These are phyloP conservation scores for Cladobotryum protrusum DNA, from an alignment of 2,329 filamentous ascomycete genomes.

Conservation along the genomic window DNA sequence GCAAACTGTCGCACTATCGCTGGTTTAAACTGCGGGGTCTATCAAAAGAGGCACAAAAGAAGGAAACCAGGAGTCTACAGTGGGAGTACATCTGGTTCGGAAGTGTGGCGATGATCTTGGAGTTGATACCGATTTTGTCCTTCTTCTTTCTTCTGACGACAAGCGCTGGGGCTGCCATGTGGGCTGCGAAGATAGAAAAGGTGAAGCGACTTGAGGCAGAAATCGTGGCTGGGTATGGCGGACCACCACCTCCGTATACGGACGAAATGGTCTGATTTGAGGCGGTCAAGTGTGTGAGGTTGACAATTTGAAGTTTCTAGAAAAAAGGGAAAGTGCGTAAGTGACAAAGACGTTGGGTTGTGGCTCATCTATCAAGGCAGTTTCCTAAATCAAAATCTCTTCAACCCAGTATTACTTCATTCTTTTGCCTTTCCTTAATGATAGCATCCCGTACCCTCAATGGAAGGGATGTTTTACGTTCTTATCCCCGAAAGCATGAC, in stretches of 20 bases:
- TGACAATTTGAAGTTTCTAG: background rate
- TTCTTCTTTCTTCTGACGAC: conserved; percentile 92
- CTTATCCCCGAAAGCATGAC: too few relatives aligned
- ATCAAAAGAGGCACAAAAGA: conserved; percentile 65
- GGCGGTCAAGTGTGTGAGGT: background rate
- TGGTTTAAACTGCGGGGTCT: conserved; percentile 79
- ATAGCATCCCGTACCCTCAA: too few relatives aligned
- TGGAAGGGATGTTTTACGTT: too few relatives aligned
- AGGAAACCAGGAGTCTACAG: conserved; percentile 58
- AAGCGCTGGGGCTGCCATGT: conserved; percentile 76
- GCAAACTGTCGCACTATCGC: conserved; percentile 83
- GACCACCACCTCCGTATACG: conserved; percentile 2
- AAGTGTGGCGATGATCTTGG: conserved; percentile 72
- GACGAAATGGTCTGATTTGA: conserved; percentile 4
- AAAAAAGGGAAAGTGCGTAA: background rate
- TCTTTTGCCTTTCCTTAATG: background rate
- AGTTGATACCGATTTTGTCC: conserved; percentile 84
- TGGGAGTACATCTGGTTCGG: conserved; percentile 95
- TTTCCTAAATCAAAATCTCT: background rate
- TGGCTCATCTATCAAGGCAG: background rate
- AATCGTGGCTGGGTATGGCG: background rate
- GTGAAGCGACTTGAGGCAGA: conserved; percentile 5
- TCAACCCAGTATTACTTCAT: background rate
- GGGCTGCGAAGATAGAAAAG: conserved; percentile 73
- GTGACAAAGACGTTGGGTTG: background rate